Evolutionary conservation across 2,329 filamentous ascomycete genomes (phyloP).

Genomic region (Lecanicillium sp.): DNA sequence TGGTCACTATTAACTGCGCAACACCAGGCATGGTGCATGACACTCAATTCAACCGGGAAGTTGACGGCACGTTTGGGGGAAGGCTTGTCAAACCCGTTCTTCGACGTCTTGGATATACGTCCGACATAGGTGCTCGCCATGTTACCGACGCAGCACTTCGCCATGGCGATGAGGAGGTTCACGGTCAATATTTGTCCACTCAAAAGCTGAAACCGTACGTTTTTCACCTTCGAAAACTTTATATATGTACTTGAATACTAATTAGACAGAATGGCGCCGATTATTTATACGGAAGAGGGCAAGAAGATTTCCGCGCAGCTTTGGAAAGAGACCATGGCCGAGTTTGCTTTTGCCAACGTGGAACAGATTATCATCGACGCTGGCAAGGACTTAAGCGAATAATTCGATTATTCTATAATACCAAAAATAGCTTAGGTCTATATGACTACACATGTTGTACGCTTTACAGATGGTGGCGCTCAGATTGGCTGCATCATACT

Average conservation of each 20-base stretch:
- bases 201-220: slow-evolving; percentile 9
- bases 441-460: no score
- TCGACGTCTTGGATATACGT: slow-evolving; percentile 1
- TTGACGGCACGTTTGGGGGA: slow-evolving; percentile 6
- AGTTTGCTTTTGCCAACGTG: slow-evolving; percentile 11
- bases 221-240: no score
- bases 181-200: slow-evolving; percentile 7
- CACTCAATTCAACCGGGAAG: slow-evolving; percentile 11
- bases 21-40: slow-evolving; percentile 13
- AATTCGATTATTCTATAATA: no score
- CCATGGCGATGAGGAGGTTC: slow-evolving; percentile 3
- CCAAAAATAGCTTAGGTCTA: no score
- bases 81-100: slow-evolving; percentile 2
- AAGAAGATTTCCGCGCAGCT: slow-evolving; percentile 4
- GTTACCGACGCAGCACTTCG: slow-evolving; percentile 5
- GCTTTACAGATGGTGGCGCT: no score
- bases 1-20: slow-evolving; percentile 14
- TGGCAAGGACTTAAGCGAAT: no score
- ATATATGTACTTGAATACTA: no score
- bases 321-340: slow-evolving; percentile 13
- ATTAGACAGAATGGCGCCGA: slow-evolving; percentile 5
- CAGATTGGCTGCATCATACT: no score
- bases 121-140: slow-evolving; percentile 7
- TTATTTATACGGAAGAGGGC: slow-evolving; percentile 11
- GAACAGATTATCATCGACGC: slow-evolving; percentile 6